Conservation (phyloP, 208 protist genomes). For the Kentomonas sorsogonicus region DNA sequence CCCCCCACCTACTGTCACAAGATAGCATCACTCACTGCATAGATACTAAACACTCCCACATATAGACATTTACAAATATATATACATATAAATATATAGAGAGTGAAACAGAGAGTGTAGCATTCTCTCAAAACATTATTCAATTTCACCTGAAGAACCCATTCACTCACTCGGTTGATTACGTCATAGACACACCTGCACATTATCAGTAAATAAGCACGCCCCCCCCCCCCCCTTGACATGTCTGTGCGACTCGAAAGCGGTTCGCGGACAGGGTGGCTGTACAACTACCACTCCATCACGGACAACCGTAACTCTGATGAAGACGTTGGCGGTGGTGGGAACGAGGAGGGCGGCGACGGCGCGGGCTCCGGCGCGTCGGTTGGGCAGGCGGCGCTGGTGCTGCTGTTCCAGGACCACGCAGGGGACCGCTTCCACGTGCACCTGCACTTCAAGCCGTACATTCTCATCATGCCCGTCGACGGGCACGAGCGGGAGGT, state of each 20-base stretch:
- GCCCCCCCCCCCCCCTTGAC: neutral
- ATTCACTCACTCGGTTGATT: neutral
- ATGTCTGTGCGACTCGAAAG: slow-evolving; percentile 34
- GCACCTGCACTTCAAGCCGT: slow-evolving; percentile 70
- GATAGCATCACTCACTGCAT: too few species aligned
- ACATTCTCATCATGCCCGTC: slow-evolving; percentile 64
- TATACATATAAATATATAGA: too few species aligned
- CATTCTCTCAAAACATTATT: too few species aligned
- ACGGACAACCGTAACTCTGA: slow-evolving; percentile 28
- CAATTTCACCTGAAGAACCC: neutral
- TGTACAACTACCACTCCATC: slow-evolving; percentile 88
- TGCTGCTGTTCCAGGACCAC: slow-evolving; percentile 79
- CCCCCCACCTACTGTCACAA: too few species aligned
- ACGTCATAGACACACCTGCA: neutral
- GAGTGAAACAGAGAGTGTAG: too few species aligned
- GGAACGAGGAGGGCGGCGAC: slow-evolving; percentile 20
- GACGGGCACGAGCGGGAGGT: slow-evolving; percentile 92
- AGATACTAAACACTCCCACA: neutral
- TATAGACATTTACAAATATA: slow-evolving; percentile 6
- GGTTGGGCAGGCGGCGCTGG: slow-evolving; percentile 41
- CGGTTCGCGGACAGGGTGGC: slow-evolving; percentile 75
- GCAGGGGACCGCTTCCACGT: slow-evolving; percentile 75
- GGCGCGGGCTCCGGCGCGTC: slow-evolving; percentile 13
- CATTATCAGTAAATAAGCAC: neutral
- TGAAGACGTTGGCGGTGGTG: slow-evolving; percentile 19